These are phyloP conservation scores for Pseudogymnoascus sp. DNA, from an alignment of 2,329 filamentous ascomycete genomes.

Conservation along the genomic window DNA sequence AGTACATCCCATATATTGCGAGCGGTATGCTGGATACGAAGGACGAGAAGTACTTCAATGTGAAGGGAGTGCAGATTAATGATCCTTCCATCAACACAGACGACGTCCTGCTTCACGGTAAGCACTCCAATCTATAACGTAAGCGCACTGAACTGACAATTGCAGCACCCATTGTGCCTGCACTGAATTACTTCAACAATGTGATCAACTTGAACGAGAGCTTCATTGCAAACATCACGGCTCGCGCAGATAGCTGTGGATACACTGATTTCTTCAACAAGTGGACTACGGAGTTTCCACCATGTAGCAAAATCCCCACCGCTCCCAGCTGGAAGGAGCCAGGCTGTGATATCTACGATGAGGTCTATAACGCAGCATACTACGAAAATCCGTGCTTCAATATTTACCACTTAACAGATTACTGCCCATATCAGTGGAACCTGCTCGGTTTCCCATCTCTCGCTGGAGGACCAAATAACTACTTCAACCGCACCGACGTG, in stretches of 20 bases:
- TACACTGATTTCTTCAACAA: constrained; percentile 41
- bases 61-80: constrained; percentile 52
- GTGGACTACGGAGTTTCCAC: constrained; percentile 47
- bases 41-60: constrained; percentile 48
- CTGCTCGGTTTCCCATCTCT: constrained; percentile 35
- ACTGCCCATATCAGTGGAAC: constrained; percentile 24
- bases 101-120: constrained; percentile 17
- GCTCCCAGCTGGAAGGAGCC: constrained; percentile 13
- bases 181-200: constrained; percentile 39
- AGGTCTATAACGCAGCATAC: constrained; percentile 39
- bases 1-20: constrained; percentile 38
- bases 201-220: constrained; percentile 46
- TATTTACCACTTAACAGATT: constrained; percentile 52
- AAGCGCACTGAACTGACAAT: constrained; percentile 9
- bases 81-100: constrained; percentile 44
- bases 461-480: constrained; percentile 44
- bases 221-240: constrained; percentile 38
- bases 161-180: constrained; percentile 35
- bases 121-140: not conserved
- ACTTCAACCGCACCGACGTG: constrained; percentile 54
- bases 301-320: constrained; percentile 42
- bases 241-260: constrained; percentile 39
- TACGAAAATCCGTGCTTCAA: constrained; percentile 58
- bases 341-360: constrained; percentile 27
- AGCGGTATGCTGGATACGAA: constrained; percentile 39